A percentile compares a stretch with the other conserved stretches of the same genome.
phyloP scores from a whole-genome alignment of 129 eudicot species.

The Logfia minima region DNA sequence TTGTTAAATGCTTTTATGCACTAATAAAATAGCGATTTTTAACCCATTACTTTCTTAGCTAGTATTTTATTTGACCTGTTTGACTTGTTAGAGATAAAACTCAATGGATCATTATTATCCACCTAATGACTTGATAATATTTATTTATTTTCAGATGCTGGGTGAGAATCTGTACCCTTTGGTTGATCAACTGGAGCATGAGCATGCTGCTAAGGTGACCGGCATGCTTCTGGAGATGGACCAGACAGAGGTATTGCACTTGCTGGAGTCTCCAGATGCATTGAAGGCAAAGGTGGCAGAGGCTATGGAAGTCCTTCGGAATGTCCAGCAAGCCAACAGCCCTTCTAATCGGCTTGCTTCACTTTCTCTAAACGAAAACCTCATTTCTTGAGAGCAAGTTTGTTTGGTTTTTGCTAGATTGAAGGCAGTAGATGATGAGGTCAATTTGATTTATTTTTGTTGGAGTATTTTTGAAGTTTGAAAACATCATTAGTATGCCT shows the following conservation, averaged over 20 bases:
- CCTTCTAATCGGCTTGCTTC: constrained; percentile 65
- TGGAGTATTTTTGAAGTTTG: constrained; percentile 22
- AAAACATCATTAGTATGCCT: constrained; percentile 33
- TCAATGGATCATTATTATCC: too few relatives aligned
- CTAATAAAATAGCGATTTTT: too few relatives aligned
- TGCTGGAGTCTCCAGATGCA: constrained; percentile 85
- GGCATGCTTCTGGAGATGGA: constrained; percentile 95
- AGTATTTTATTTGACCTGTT: too few relatives aligned
- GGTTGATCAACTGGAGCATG: constrained; percentile 84
- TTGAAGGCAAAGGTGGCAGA: constrained; percentile 76
- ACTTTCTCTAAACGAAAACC: constrained; percentile 64
- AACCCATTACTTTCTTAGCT: too few relatives aligned
- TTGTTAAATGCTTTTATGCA: too few relatives aligned
- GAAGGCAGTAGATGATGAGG: constrained; percentile 25
- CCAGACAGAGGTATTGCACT: constrained; percentile 77
- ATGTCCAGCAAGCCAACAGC: constrained; percentile 47
- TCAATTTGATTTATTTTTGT: background rate
- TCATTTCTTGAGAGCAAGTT: constrained; percentile 46
- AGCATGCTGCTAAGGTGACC: constrained; percentile 83
- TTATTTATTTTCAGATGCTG: constrained; percentile 48
- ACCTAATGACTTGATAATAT: background rate
- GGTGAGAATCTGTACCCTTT: constrained; percentile 81
- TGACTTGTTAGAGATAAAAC: too few relatives aligned
- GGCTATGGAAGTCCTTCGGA: constrained; percentile 79
- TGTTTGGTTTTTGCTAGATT: background rate